Percentiles rank a stretch among this genome's conserved stretches.
phyloP scores from a whole-genome alignment of 2,329 filamentous ascomycete genomes.

The Stemphylium beticola region DNA sequence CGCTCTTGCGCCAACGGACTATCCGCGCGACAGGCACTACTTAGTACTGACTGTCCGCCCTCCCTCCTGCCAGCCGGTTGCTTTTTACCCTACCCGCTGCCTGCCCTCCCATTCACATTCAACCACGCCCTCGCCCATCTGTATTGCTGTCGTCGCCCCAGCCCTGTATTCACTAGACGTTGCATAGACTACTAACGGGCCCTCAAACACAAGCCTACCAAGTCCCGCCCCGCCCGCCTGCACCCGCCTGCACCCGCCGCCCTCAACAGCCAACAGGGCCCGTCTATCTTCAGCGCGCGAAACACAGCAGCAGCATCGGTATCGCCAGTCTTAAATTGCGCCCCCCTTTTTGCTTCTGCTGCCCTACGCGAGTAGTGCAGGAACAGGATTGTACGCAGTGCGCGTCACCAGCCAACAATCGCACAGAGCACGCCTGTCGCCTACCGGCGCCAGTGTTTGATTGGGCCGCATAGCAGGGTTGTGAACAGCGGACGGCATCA shows the following conservation, averaged over 20 bases:
- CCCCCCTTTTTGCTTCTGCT: conserved; percentile 21
- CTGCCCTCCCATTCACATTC: conserved; percentile 4
- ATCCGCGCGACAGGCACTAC: conserved; percentile 12
- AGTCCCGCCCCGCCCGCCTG: conserved; percentile 26
- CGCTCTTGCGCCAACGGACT: conserved; percentile 25
- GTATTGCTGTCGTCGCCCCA: conserved; percentile 4
- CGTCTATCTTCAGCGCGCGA: conserved; percentile 30
- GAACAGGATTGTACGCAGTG: conserved; percentile 24
- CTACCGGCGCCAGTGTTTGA: conserved; percentile 37
- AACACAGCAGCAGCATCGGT: conserved; percentile 34
- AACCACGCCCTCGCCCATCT: conserved; percentile 1
- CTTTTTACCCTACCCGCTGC: background rate
- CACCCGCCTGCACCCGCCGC: conserved; percentile 21
- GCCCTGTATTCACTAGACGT: conserved; percentile 15
- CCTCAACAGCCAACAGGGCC: conserved; percentile 17
- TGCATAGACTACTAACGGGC: conserved; percentile 22
- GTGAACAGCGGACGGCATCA: conserved; percentile 43
- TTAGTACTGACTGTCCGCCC: background rate
- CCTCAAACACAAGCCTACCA: conserved; percentile 13
- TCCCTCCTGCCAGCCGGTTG: conserved; percentile 1
- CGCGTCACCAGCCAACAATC: conserved; percentile 32
- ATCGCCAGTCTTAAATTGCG: conserved; percentile 40
- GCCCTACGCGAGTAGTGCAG: conserved; percentile 17
- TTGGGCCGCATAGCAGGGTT: conserved; percentile 44
- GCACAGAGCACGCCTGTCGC: conserved; percentile 24